phyloP scores from a whole-genome alignment of 2,329 filamentous ascomycete genomes.

The Alternaria sp. region DNA sequence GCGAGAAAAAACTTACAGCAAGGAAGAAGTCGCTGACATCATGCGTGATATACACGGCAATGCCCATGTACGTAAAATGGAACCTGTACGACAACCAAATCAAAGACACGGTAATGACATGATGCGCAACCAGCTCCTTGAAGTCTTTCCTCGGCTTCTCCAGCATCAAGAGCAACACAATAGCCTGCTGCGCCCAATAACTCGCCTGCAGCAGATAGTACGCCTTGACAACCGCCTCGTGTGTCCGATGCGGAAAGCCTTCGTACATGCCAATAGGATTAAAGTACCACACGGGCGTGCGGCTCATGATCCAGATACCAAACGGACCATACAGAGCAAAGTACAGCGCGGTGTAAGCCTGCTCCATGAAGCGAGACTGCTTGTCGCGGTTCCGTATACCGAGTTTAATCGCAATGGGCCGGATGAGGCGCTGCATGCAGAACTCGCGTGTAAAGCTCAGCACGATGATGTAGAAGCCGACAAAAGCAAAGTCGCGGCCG shows the following conservation, averaged over 20 bases:
- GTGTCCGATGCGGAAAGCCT: constrained; percentile 81
- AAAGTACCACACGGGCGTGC: constrained; percentile 95
- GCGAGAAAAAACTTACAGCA: constrained; percentile 68
- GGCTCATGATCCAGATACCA: constrained; percentile 89
- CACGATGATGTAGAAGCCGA: constrained; percentile 87
- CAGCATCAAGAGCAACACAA: constrained; percentile 84
- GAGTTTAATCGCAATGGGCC: constrained; percentile 74
- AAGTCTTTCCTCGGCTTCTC: constrained; percentile 97
- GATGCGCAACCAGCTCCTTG: constrained; percentile 89
- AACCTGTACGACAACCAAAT: constrained; percentile 92
- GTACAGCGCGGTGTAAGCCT: constrained; percentile 93
- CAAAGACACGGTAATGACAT: constrained; percentile 85
- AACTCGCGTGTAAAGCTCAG: constrained; percentile 95
- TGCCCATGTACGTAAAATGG: constrained; percentile 94
- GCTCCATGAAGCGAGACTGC: constrained; percentile 93
- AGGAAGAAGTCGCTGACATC: constrained; percentile 97
- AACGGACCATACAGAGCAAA: constrained; percentile 83
- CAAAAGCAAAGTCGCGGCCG: constrained; percentile 84
- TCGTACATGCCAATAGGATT: constrained; percentile 92
- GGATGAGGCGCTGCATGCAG: constrained; percentile 89
- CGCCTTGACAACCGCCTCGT: constrained; percentile 85
- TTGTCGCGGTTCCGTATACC: constrained; percentile 79
- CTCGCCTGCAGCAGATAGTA: constrained; percentile 95
- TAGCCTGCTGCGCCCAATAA: constrained; percentile 95
- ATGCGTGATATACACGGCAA: constrained; percentile 93